Evolutionary conservation across 1,284 basidiomycete species (phyloP), one percentile per base, ranked within the genome.

Genomic region (Leccinum cinnamomeum): DNA sequence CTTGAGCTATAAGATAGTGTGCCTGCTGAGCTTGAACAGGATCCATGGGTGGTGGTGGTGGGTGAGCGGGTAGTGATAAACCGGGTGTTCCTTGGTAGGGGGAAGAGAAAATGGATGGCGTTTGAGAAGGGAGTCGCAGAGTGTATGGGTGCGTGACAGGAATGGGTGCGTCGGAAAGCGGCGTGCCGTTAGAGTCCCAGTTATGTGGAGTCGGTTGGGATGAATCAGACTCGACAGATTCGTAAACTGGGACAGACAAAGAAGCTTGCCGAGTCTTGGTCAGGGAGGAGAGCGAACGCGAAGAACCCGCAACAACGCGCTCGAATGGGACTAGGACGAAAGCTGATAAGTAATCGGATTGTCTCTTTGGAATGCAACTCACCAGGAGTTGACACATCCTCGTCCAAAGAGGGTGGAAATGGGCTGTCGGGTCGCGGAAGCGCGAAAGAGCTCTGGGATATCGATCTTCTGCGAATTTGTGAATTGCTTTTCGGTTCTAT

Each of bases 21-120:
- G 75, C 72, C 14, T 76, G 72, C 20, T 73, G 72, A 20, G 75
- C 55, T 58, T 75, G 72, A 37, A 60, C 39, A 23, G 70, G 71
- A 56, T 76, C 69, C 10, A 76, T 37, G 25, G 65, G 62, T 12
- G 23, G 23, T 12, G 23, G 23, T 56, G 67, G 69, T 28, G 62
- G 63, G 44, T 63, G 63, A 48, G 51, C 28, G n/a, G 63, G 57
- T 4, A 62, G 59, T 11, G 68, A 58, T 30, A 60, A 5, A 4
- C 63, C 55, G 20, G 64, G 60, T 2, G 57, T 60, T 37, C 53
- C 61, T 35, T 59, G 67, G 25, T 51, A 55, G 8, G 62, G 58
- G 5, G 65, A 60, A 57, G 64, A 61, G 44, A 73, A 65, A 7
- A 62, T 51, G 18, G 68, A 50, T 0, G 65, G 64, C 48, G 61